Base-by-base conservation (phyloP, 768 basidiomycete genomes). In the Suillus cothurnatus region DNA sequence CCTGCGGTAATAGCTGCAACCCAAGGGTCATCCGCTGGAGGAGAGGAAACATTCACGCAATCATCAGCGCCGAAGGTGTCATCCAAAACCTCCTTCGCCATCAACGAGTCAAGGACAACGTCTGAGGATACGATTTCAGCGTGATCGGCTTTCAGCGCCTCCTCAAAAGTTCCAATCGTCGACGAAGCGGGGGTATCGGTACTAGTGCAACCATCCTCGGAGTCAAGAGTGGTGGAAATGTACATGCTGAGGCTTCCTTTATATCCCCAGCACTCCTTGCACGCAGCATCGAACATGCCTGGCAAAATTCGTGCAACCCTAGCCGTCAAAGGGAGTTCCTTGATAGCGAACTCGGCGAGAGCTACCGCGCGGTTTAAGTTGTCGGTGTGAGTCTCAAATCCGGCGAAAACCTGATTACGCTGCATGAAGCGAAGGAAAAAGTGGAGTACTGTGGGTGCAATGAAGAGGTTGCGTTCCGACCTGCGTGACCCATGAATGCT, bases 341-440 rank as follows among this genome's bases (percentile, higher is more conserved):
- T 73, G 41, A 68, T 68, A 9, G 83, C 84, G 11, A 67, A 62
- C 45, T 78, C 74, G 53, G 77, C 72, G 17, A 89, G 69, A 2
- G 74, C 74, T 38, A 88, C 62, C 0, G 86, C 83, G 9, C 78
- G 78, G 47, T 78, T 74, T 39, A 90, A 77, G n/a, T 75, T 74
- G 26, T 66, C 45, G 17, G 31, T 50, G 45, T 69, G 69, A 32
- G 61, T 36, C 1, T 12, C n/a, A 3, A 74, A 68, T 65, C 80
- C 79, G 0, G 76, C 76, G 3, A 85, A 76, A 11, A 82, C 78
- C 2, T 73, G 68, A 68, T 80, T 84, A 26, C 81, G 81, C 28
- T 82, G 69, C 66, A 85, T 71, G 72, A 81, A 85, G 47, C 78
- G 75, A 34, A 85, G 64, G 66, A 84, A 84, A 71, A 82, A 85